Evolutionary conservation across 2,329 filamentous ascomycete species (phyloP).

Genomic region (Hymenoscyphus occultus): DNA sequence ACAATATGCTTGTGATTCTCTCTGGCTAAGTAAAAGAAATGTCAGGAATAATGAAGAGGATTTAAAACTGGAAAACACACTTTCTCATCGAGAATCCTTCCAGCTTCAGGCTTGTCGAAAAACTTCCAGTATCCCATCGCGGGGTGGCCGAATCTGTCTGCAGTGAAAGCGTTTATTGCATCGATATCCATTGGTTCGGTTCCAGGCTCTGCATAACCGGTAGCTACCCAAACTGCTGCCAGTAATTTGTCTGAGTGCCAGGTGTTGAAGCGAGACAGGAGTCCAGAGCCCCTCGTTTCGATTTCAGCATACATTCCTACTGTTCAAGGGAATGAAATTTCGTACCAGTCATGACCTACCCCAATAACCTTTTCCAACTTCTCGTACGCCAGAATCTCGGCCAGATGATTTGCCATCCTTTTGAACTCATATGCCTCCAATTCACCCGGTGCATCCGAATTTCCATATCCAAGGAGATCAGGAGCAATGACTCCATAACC

Average conservation of each 20-base stretch:
- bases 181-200: conserved; percentile 11
- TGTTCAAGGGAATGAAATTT: background rate
- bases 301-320: background rate
- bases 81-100: conserved; percentile 6
- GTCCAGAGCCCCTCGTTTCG: conserved; percentile 13
- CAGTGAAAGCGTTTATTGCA: conserved; percentile 12
- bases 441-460: conserved; percentile 43
- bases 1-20: background rate
- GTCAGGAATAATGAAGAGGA: background rate
- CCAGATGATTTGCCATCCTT: conserved; percentile 34
- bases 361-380: conserved; percentile 15
- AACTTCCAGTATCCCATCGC: conserved; percentile 21
- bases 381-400: conserved; percentile 36
- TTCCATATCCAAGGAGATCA: conserved; percentile 57
- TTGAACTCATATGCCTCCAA: conserved; percentile 35
- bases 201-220: conserved; percentile 14
- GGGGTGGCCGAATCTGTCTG: conserved; percentile 17
- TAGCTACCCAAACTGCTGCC: conserved; percentile 14
- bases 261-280: conserved; percentile 18
- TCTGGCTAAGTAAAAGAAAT: background rate
- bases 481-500: conserved; percentile 50
- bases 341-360: conserved; percentile 20
- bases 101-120: conserved; percentile 19
- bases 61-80: background rate
- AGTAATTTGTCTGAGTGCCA: conserved; percentile 16